Evolutionary conservation across 495 filamentous ascomycete species (phyloP).

Genomic region (Hypoxylon intermedium): DNA sequence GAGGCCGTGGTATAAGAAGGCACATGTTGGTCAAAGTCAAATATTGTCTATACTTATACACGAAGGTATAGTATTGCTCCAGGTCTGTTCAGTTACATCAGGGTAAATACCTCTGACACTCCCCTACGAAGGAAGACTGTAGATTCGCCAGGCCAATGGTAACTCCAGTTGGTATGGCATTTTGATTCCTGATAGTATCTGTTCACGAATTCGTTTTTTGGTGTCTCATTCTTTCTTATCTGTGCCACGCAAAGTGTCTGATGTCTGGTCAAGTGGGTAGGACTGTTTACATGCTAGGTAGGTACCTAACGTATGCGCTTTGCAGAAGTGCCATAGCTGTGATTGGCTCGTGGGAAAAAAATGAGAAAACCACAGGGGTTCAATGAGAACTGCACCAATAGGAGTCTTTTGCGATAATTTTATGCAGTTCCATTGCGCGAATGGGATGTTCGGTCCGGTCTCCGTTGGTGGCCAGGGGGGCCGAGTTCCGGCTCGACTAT

Average conservation of each 20-base stretch:
- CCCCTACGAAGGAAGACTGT: too few relatives aligned
- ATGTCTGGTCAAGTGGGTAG: slow-evolving; percentile 7
- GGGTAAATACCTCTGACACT: too few relatives aligned
- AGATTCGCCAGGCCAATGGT: too few relatives aligned
- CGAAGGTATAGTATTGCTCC: too few relatives aligned
- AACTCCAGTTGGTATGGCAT: slow-evolving; percentile 11
- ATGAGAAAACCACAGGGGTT: slow-evolving; percentile 9
- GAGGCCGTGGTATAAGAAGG: too few relatives aligned
- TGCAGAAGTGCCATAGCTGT: slow-evolving; percentile 3
- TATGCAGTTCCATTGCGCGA: slow-evolving; percentile 26
- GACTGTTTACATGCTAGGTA: slow-evolving; percentile 9
- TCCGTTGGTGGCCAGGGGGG: slow-evolving; percentile 22
- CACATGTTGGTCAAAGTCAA: too few relatives aligned
- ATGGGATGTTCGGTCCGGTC: slow-evolving; percentile 38
- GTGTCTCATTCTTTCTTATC: slow-evolving; percentile 3
- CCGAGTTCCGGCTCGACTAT: slow-evolving; percentile 32
- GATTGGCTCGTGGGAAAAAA: slow-evolving; percentile 34
- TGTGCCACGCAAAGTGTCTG: slow-evolving; percentile 5
- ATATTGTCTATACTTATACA: too few relatives aligned
- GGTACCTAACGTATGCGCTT: slow-evolving; percentile 16
- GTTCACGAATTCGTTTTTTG: slow-evolving; percentile 6
- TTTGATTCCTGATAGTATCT: background rate
- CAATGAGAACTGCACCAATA: slow-evolving; percentile 27
- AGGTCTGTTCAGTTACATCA: too few relatives aligned
- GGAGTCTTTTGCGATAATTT: slow-evolving; percentile 33